Percentiles rank a stretch among this genome's conserved stretches.
phyloP scores from a whole-genome alignment of 306 rosid species.

The Castanopsis chinensis region DNA sequence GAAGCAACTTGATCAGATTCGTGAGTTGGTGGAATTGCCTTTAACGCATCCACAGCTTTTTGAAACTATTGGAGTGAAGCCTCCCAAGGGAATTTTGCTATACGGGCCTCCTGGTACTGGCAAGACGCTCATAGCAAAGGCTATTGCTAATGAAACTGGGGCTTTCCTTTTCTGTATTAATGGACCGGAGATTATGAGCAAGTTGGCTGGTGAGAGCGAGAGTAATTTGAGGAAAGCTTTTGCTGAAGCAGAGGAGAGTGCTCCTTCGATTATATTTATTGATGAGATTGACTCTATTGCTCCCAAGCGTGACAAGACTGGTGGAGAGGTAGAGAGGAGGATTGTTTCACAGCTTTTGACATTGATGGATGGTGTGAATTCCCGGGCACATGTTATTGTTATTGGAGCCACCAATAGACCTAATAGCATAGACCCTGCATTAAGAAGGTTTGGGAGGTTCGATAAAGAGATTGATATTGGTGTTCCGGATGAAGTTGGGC shows the following conservation, averaged over 20 bases:
- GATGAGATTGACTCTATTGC: slow-evolving; percentile 16
- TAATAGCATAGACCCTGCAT: slow-evolving; percentile 20
- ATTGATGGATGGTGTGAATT: slow-evolving; percentile 26
- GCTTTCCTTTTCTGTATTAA: slow-evolving; percentile 16
- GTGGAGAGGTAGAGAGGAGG: slow-evolving; percentile 18
- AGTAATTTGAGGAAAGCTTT: slow-evolving; percentile 24
- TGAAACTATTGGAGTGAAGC: slow-evolving; percentile 21
- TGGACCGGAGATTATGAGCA: slow-evolving; percentile 21
- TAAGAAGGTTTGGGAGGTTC: slow-evolving; percentile 24
- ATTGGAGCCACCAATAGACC: slow-evolving; percentile 20
- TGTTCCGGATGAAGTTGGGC: slow-evolving; percentile 24
- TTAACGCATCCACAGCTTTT: slow-evolving; percentile 23
- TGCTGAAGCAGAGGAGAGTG: slow-evolving; percentile 9
- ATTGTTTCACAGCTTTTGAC: slow-evolving; percentile 25
- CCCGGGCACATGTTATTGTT: slow-evolving; percentile 24
- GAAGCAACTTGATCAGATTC: slow-evolving; percentile 24
- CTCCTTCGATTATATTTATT: no score
- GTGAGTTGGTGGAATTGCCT: slow-evolving; percentile 22
- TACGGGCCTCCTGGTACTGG: slow-evolving; percentile 48
- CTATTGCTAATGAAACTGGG: slow-evolving; percentile 34
- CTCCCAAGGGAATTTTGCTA: slow-evolving; percentile 36
- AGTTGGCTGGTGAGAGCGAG: slow-evolving; percentile 26
- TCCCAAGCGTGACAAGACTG: slow-evolving; percentile 19
- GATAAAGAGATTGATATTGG: slow-evolving; percentile 27
- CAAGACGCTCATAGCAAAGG: slow-evolving; percentile 37